These are phyloP conservation scores for Auriculariales sp. DNA, from an alignment of 768 basidiomycete species.

Conservation along the genomic window DNA sequence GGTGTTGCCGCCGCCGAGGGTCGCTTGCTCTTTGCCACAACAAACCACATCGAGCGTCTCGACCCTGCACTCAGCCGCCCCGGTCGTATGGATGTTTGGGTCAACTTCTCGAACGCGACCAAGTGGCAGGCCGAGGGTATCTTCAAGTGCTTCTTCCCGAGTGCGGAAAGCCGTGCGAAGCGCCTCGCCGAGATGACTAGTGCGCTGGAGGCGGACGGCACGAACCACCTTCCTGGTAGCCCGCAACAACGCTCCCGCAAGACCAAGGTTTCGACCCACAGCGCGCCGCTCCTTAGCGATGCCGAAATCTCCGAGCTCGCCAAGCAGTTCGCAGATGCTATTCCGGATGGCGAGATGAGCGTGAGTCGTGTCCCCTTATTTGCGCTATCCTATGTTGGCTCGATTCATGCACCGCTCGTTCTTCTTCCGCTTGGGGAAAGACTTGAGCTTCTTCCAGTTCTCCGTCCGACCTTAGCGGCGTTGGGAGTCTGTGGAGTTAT, in stretches of 20 bases:
- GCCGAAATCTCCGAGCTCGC: constrained; percentile 65
- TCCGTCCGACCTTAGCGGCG: too few species aligned
- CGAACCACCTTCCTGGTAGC: constrained; percentile 50
- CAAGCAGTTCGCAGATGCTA: constrained; percentile 66
- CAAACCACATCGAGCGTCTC: constrained; percentile 86
- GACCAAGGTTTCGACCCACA: constrained; percentile 38
- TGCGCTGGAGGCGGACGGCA: constrained; percentile 44
- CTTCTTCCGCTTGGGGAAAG: not conserved
- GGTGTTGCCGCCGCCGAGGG: constrained; percentile 78
- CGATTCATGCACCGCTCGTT: not conserved
- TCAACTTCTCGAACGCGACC: constrained; percentile 80
- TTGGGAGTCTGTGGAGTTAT: too few species aligned
- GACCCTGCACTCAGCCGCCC: constrained; percentile 81
- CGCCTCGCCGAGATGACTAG: constrained; percentile 19
- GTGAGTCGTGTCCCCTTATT: constrained; percentile 28
- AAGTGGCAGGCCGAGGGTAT: constrained; percentile 90
- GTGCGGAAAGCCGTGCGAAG: constrained; percentile 23
- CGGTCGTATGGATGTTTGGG: constrained; percentile 84
- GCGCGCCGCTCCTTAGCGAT: constrained; percentile 58
- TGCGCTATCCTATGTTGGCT: not conserved
- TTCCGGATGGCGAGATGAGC: constrained; percentile 79
- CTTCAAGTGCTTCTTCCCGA: constrained; percentile 91
- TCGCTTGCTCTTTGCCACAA: constrained; percentile 79
- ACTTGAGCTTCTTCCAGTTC: too few species aligned
- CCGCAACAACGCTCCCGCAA: constrained; percentile 20